Percentiles rank a stretch among this genome's conserved stretches.
These are phyloP conservation scores for Lactarius tabidus DNA, from an alignment of 768 basidiomycete species.

Conservation along the genomic window DNA sequence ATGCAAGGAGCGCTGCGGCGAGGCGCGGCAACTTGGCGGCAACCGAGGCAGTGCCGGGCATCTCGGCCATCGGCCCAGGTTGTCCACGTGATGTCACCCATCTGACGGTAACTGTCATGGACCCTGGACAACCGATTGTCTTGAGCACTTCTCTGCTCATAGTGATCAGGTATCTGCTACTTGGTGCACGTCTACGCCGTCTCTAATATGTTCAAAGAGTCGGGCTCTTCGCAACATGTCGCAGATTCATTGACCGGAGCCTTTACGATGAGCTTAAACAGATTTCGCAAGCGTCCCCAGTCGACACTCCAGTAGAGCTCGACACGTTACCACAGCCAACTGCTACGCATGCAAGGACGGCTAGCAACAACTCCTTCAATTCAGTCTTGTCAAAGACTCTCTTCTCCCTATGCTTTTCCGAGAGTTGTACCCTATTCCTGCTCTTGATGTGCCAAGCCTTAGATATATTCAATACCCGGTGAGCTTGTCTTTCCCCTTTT, in stretches of 20 bases:
- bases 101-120: not conserved
- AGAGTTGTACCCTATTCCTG: constrained; percentile 67
- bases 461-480: constrained; percentile 52
- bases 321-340: constrained; percentile 21
- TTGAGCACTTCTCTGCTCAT: constrained; percentile 7
- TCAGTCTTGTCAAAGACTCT: constrained; percentile 51
- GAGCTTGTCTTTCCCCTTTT: constrained; percentile 29
- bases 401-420: constrained; percentile 71
- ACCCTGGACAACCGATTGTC: not conserved
- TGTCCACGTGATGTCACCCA: not conserved
- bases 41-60: not conserved
- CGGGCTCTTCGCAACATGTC: constrained; percentile 22
- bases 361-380: constrained; percentile 38
- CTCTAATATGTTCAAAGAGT: constrained; percentile 14
- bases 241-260: constrained; percentile 21
- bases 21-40: not conserved
- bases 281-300: constrained; percentile 6
- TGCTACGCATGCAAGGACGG: constrained; percentile 2
- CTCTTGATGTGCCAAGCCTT: constrained; percentile 70
- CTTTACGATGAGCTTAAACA: constrained; percentile 24
- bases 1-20: not conserved
- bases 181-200: not conserved
- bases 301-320: constrained; percentile 10
- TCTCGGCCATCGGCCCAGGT: not conserved
- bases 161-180: not conserved